Base-by-base conservation (phyloP, 2,329 filamentous ascomycete genomes). In the Endothia cerciana region DNA sequence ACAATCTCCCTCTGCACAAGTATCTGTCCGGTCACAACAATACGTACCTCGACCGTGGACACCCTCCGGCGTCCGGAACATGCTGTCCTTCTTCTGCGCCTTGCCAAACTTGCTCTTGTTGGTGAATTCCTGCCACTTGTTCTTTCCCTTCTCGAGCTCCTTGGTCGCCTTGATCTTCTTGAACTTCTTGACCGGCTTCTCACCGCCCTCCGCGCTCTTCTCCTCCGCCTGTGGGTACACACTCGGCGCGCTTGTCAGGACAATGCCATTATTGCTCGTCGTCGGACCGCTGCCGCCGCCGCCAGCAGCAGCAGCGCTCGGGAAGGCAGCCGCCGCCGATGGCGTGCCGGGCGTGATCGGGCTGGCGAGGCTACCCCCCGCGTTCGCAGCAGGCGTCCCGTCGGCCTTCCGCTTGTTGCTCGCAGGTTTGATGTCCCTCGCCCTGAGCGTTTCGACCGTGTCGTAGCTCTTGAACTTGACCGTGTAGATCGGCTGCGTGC, bases 381-480 rank as follows among this genome's bases (percentile, higher is more conserved):
- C 47, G 77, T 72, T 53, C 77, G 75, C 73, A 15, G 76, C 73
- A 13, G 76, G 70, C 73, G 77, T 73, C 72, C 86, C 89, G 79
- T 97, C 94, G 77, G 92, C 91, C 80, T 97, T 97, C 75, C 93
- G 88, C 82, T 97, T 94, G 78, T 86, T 89, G 60, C 87, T 86
- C 43, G 95, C 81, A 60, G 93, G 92, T 73, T 92, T 89, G 70
- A 97, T 92, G 74, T 98, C 93, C 77, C 91, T 90, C 68, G 91
- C 88, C 67, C 89, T 87, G 68, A 97, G 80, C 41, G 91, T 95
- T 78, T 97, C 93, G 56, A 90, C 92, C 28, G 86, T 93, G 69
- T 90, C 87, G 80, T 98, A 98, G 73, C 88, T 92, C 80, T 96
- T 94, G 83, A 98, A 99, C 72, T 91, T 95, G 77, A 99, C 94